Percentiles rank a stretch among this genome's conserved stretches.
Conservation (phyloP, 306 rosid species). For the Sophora flavescens region DNA sequence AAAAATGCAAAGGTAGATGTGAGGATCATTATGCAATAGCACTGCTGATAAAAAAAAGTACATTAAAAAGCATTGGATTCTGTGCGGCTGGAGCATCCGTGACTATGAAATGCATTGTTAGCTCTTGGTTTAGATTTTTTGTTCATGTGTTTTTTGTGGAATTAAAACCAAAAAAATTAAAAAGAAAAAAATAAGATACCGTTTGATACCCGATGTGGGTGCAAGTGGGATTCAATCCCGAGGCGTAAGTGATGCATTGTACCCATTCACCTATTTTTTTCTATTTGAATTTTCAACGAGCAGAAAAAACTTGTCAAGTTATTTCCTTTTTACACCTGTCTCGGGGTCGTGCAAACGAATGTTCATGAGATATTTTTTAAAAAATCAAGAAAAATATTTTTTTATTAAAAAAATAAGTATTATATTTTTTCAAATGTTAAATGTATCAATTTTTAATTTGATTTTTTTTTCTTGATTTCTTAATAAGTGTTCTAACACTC, state of each 20-base stretch:
- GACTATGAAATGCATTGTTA: conserved; percentile 41
- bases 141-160: conserved; percentile 43
- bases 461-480: too few species aligned
- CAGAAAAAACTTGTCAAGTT: neutral
- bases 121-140: conserved; percentile 44
- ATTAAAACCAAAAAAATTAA: conserved; percentile 24
- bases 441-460: too few species aligned
- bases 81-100: conserved; percentile 36
- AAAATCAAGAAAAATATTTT: too few species aligned
- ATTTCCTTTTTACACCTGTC: conserved; percentile 11
- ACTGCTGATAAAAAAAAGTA: too few species aligned
- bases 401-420: too few species aligned
- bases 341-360: too few species aligned
- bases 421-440: too few species aligned
- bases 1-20: too few species aligned
- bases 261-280: conserved; percentile 14
- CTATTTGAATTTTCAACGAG: conserved; percentile 26
- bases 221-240: conserved; percentile 76
- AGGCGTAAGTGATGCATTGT: conserved; percentile 33
- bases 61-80: conserved; percentile 63
- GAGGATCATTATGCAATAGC: too few species aligned
- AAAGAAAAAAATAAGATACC: conserved; percentile 49
- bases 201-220: conserved; percentile 54
- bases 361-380: too few species aligned
- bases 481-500: too few species aligned